Conservation (phyloP, 1,284 basidiomycete species). For the Irpex lacteus region DNA sequence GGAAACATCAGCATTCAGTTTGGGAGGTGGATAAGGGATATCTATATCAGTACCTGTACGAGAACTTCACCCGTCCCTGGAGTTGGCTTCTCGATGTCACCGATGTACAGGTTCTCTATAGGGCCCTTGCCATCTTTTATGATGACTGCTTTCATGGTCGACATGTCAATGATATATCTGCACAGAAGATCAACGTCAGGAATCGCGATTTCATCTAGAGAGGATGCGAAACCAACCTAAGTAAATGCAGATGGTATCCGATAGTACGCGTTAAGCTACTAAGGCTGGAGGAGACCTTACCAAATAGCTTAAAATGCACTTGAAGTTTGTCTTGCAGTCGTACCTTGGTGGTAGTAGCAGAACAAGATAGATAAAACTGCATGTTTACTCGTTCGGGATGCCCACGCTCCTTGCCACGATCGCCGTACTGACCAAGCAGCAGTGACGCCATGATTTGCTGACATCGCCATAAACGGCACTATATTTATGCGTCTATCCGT, state of each 20-base stretch:
- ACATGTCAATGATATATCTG: not conserved
- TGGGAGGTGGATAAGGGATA: too few relatives aligned
- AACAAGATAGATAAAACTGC: not conserved
- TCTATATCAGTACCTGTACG: slow-evolving; percentile 56
- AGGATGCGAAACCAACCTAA: not conserved
- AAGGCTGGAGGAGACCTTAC: too few relatives aligned
- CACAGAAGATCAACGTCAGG: too few relatives aligned
- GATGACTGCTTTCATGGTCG: slow-evolving; percentile 76
- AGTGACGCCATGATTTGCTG: not conserved
- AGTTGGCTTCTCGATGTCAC: slow-evolving; percentile 63
- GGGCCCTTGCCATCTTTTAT: slow-evolving; percentile 82
- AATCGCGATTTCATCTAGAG: too few relatives aligned
- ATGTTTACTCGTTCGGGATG: not conserved
- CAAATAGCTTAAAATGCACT: too few relatives aligned
- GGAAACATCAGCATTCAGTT: slow-evolving; percentile 1
- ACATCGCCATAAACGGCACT: not conserved
- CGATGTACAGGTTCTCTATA: slow-evolving; percentile 77
- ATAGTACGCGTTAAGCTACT: not conserved
- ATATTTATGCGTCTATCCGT: not conserved
- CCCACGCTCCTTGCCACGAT: not conserved
- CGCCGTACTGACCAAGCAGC: not conserved
- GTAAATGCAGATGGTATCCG: not conserved
- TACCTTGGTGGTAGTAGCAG: not conserved
- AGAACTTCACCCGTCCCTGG: slow-evolving; percentile 63
- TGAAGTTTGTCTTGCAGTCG: not conserved